A percentile compares a stretch with the other conserved stretches of the same genome.
These are phyloP conservation scores for Solanum aculeatissimum DNA, from an alignment of 305 asterid species.

Conservation along the genomic window DNA sequence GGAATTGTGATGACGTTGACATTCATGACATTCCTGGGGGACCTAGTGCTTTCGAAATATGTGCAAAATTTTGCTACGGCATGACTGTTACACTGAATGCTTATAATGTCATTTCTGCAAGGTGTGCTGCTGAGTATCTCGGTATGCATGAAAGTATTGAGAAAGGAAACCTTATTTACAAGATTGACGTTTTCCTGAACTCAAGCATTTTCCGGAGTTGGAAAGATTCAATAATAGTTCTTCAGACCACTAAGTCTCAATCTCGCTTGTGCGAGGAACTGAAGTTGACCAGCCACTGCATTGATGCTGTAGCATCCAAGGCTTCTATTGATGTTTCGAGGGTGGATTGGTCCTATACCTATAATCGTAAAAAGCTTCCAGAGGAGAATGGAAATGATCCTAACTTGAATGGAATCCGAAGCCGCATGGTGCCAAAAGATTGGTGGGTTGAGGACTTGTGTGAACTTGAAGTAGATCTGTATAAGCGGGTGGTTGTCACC, in stretches of 20 bases:
- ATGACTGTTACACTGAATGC: slow-evolving; percentile 84
- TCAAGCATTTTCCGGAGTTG: slow-evolving; percentile 81
- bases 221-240: slow-evolving; percentile 91
- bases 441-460: slow-evolving; percentile 97
- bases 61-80: slow-evolving; percentile 87
- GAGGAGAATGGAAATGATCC: slow-evolving; percentile 71
- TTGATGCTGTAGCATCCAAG: slow-evolving; percentile 67
- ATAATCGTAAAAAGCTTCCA: slow-evolving; percentile 54
- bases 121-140: slow-evolving; percentile 89
- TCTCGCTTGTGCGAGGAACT: slow-evolving; percentile 60
- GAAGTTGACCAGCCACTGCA: slow-evolving; percentile 57
- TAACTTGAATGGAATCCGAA: slow-evolving; percentile 45
- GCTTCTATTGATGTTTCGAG: slow-evolving; percentile 64
- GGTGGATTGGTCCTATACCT: slow-evolving; percentile 90
- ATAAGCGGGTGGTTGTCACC: slow-evolving; percentile 39
- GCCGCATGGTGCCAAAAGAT: slow-evolving; percentile 58
- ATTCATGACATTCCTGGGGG: slow-evolving; percentile 87
- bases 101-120: slow-evolving; percentile 55
- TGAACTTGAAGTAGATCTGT: slow-evolving; percentile 75
- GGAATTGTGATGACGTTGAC: slow-evolving; percentile 47
- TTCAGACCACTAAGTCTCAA: slow-evolving; percentile 53
- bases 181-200: slow-evolving; percentile 72
- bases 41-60: slow-evolving; percentile 61
- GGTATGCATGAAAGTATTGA: slow-evolving; percentile 74
- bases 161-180: slow-evolving; percentile 78